Evolutionary conservation across 75 land plant genomes (phyloP).

Genomic region (Cunninghamia lanceolata): DNA sequence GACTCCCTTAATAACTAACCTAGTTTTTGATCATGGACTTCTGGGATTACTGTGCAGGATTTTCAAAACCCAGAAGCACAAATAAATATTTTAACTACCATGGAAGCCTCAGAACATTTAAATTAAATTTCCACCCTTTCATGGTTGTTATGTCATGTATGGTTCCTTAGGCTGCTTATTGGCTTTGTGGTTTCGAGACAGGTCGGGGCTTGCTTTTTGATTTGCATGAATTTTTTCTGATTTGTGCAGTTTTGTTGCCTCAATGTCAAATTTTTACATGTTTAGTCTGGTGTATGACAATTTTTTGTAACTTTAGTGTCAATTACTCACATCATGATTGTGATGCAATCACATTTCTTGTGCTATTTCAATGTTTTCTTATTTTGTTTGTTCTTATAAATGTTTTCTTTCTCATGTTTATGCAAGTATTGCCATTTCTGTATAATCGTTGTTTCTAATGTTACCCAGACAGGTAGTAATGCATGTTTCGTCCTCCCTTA

Average conservation of each 20-base stretch:
- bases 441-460: background rate
- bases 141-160: background rate
- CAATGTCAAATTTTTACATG: background rate
- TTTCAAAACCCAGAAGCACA: no score
- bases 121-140: background rate
- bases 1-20: no score
- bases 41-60: no score
- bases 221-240: background rate
- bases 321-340: no score
- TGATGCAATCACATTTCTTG: no score
- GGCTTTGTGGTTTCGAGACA: background rate
- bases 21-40: no score
- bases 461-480: background rate
- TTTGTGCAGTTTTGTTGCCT: background rate
- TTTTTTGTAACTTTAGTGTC: background rate
- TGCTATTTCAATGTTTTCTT: background rate
- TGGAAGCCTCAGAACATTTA: no score
- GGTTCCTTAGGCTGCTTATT: background rate
- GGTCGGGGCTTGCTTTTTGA: background rate
- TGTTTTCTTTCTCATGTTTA: background rate
- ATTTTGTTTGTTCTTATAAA: background rate
- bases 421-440: background rate
- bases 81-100: no score
- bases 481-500: background rate
- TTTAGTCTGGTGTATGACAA: no score